phyloP scores from a whole-genome alignment of 495 filamentous ascomycete species.

The Aspergillus avenaceus region DNA sequence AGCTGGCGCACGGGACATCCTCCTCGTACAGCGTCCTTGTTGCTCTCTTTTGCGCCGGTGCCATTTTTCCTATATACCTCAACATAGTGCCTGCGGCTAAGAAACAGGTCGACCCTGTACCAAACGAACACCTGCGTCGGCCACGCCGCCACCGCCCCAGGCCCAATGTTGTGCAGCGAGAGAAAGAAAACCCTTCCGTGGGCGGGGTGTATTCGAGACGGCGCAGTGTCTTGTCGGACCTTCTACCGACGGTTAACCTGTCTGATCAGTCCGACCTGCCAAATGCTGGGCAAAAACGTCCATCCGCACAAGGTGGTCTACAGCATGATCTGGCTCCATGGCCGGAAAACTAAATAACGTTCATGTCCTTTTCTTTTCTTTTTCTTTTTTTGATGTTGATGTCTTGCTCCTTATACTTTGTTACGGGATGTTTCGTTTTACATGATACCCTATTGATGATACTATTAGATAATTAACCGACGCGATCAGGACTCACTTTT shows the following conservation, averaged over 20 bases:
- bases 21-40: conserved; percentile 56
- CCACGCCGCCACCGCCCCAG: conserved; percentile 22
- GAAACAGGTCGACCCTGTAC: conserved; percentile 57
- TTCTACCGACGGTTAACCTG: conserved; percentile 24
- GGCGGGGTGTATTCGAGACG: conserved; percentile 38
- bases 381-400: neutral
- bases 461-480: neutral
- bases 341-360: conserved; percentile 7
- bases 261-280: conserved; percentile 5
- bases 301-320: conserved; percentile 1
- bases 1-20: conserved; percentile 31
- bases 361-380: neutral
- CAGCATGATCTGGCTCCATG: conserved; percentile 16
- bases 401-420: no score
- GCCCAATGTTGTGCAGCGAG: conserved; percentile 18
- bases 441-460: conserved; percentile 1
- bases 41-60: conserved; percentile 53
- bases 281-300: neutral
- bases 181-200: conserved; percentile 30
- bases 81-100: conserved; percentile 53
- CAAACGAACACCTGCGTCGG: conserved; percentile 41
- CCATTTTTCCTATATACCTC: conserved; percentile 58
- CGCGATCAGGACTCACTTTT: neutral
- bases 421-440: neutral
- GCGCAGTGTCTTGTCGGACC: conserved; percentile 33